A percentile compares a stretch with the other conserved stretches of the same genome.
Evolutionary conservation across 148 eudicot genomes (phyloP).

Genomic region (Heliamphora exappendiculata): DNA sequence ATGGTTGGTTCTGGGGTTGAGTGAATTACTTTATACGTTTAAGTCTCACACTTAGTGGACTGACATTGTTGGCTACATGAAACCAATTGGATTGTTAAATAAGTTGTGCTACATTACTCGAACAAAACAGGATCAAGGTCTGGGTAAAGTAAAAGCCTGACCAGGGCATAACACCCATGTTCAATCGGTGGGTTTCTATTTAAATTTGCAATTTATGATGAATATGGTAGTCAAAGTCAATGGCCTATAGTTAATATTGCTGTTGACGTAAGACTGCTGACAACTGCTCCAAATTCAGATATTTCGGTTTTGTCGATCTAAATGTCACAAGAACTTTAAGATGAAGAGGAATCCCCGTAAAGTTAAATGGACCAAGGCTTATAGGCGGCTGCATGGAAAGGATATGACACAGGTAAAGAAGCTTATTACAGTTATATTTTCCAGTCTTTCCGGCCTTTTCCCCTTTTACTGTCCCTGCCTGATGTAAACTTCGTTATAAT

Average conservation of each 20-base stretch:
- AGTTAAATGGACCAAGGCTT: conserved; percentile 96
- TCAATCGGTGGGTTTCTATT: not conserved
- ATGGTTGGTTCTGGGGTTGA: not conserved
- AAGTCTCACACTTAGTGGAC: not conserved
- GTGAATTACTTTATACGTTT: not conserved
- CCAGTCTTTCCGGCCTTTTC: not conserved
- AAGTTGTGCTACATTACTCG: not conserved
- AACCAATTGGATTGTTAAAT: not conserved
- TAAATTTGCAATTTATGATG: not conserved
- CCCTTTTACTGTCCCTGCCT: not conserved
- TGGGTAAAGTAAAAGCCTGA: not conserved
- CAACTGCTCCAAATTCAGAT: conserved; percentile 40
- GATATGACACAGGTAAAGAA: conserved; percentile 87
- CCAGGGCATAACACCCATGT: not conserved
- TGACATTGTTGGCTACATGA: not conserved
- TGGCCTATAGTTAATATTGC: not conserved
- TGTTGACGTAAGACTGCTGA: not conserved
- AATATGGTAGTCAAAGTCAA: not conserved
- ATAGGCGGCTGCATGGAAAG: conserved; percentile 81
- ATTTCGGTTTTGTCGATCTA: conserved; percentile 88
- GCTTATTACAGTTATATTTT: not conserved
- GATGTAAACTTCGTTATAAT: not conserved
- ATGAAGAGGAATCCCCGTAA: conserved; percentile 99
- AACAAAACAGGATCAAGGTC: not conserved
- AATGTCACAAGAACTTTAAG: conserved; percentile 97